phyloP scores from a whole-genome alignment of 495 filamentous ascomycete genomes.

The Wilcoxina mikolae region DNA sequence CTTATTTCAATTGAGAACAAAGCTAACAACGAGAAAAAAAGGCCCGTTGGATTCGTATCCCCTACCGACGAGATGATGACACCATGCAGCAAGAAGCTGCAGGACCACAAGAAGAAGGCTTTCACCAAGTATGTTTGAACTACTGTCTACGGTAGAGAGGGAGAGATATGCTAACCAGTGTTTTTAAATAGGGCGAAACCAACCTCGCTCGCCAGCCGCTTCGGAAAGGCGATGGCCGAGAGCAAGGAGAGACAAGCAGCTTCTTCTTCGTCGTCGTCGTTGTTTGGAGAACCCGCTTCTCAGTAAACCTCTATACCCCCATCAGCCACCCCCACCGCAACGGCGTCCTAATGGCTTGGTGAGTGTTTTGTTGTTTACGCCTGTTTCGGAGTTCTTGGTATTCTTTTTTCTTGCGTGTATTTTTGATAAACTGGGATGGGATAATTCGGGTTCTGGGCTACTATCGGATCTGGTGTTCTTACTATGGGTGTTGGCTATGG shows the following conservation, averaged over 20 bases:
- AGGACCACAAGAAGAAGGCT: conserved; percentile 52
- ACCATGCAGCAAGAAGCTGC: conserved; percentile 55
- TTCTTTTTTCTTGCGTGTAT: neutral
- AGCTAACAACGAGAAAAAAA: conserved; percentile 6
- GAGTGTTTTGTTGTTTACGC: too few species aligned
- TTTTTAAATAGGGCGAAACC: neutral
- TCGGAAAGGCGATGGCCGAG: too few species aligned
- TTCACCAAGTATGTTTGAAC: conserved; percentile 35
- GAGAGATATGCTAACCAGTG: neutral
- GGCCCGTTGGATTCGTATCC: conserved; percentile 43
- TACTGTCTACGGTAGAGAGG: neutral
- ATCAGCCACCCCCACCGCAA: too few species aligned
- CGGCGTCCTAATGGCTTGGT: too few species aligned
- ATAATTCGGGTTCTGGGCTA: neutral
- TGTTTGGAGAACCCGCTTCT: too few species aligned
- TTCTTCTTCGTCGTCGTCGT: too few species aligned
- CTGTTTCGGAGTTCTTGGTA: neutral
- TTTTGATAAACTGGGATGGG: neutral
- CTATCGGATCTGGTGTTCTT: neutral
- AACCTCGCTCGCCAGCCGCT: neutral
- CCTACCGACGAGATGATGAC: conserved; percentile 62
- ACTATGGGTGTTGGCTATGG: too few species aligned
- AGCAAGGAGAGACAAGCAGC: too few species aligned
- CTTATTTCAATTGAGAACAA: neutral
- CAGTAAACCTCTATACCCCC: too few species aligned